phyloP scores from a whole-genome alignment of 345 rosid species.

The Acer campestre region DNA sequence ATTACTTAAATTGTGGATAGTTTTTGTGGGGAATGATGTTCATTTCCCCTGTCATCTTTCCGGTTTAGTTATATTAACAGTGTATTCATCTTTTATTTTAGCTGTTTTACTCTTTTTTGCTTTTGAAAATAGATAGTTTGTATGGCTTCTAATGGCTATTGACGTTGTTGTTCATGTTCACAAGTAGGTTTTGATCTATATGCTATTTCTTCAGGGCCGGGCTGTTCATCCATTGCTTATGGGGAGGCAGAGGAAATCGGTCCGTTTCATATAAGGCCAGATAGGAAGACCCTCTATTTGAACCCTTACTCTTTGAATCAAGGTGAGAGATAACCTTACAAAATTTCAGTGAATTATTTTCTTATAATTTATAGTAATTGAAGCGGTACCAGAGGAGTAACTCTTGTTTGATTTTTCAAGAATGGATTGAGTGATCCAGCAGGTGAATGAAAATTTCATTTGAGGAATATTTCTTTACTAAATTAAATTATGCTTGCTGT shows the following conservation, averaged over 20 bases:
- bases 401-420: background rate
- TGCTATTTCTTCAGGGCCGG: conserved; percentile 64
- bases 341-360: background rate
- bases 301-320: conserved; percentile 91
- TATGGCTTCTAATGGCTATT: background rate
- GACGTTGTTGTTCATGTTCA: background rate
- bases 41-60: too few relatives aligned
- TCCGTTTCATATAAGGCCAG: conserved; percentile 78
- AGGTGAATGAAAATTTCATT: background rate
- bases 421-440: background rate
- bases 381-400: background rate
- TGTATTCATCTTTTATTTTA: background rate
- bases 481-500: too few relatives aligned
- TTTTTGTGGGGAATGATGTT: too few relatives aligned
- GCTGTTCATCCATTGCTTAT: conserved; percentile 88
- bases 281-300: conserved; percentile 75
- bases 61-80: background rate
- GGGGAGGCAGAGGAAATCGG: conserved; percentile 95
- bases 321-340: conserved; percentile 41
- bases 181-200: conserved; percentile 10
- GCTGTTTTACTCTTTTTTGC: too few relatives aligned
- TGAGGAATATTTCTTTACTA: too few relatives aligned
- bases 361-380: background rate
- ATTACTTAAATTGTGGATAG: background rate
- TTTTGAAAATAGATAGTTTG: background rate